phyloP scores from a whole-genome alignment of 2,329 filamentous ascomycete genomes.

The Pyricularia pennisetigena region DNA sequence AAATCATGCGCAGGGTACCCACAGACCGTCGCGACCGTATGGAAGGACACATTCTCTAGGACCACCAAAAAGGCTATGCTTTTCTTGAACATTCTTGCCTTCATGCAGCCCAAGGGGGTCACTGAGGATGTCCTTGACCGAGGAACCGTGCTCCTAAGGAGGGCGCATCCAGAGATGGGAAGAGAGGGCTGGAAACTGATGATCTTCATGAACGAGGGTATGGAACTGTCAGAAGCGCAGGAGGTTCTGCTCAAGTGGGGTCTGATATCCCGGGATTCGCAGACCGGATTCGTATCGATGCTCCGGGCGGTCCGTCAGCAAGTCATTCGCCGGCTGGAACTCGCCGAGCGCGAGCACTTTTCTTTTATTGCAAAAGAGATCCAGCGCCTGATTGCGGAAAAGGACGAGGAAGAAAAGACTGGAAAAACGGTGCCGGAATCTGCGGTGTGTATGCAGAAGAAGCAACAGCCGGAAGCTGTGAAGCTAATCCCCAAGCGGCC shows the following conservation, averaged over 20 bases:
- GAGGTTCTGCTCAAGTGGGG: constrained; percentile 1
- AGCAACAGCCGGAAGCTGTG: background rate
- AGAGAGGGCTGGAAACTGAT: background rate
- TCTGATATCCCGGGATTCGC: background rate
- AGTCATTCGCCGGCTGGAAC: background rate
- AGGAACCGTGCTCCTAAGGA: constrained; percentile 7
- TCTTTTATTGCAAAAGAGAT: background rate
- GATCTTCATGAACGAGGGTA: background rate
- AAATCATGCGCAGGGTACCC: constrained; percentile 13
- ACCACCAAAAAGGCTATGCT: constrained; percentile 11
- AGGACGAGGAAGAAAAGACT: background rate
- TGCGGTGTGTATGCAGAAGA: background rate
- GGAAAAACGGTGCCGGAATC: background rate
- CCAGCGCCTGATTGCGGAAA: background rate
- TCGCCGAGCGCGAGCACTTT: background rate
- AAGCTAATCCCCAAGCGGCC: background rate
- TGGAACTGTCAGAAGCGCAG: background rate
- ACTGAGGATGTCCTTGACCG: constrained; percentile 15
- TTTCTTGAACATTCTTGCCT: constrained; percentile 16
- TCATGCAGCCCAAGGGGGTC: constrained; percentile 18
- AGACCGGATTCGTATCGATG: background rate
- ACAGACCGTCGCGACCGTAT: constrained; percentile 18
- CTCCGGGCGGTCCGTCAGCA: background rate
- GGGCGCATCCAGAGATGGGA: background rate
- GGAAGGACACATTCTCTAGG: constrained; percentile 17